These are phyloP conservation scores for Colletotrichum spinosum DNA, from an alignment of 2,329 filamentous ascomycete genomes.

Conservation along the genomic window DNA sequence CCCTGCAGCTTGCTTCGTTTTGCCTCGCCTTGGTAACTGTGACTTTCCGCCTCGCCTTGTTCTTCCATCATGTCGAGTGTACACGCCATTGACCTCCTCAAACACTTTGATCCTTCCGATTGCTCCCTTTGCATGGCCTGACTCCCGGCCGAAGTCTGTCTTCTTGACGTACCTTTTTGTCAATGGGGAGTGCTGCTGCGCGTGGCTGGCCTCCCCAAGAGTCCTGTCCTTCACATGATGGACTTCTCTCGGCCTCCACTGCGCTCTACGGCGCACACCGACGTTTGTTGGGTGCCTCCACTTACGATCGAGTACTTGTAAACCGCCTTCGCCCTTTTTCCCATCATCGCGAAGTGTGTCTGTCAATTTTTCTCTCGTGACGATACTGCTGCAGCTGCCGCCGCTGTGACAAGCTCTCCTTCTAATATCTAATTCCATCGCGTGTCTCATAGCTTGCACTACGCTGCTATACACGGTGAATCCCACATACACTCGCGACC, in stretches of 20 bases:
- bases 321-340: conserved; percentile 4
- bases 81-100: conserved; percentile 1
- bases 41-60: background rate
- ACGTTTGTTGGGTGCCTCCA: conserved; percentile 4
- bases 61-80: background rate
- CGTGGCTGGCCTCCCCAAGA: conserved; percentile 20
- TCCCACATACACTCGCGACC: background rate
- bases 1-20: background rate
- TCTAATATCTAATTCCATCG: too few species aligned
- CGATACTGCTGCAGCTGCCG: too few species aligned
- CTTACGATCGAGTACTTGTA: conserved; percentile 20
- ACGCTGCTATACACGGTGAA: background rate
- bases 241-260: conserved; percentile 26
- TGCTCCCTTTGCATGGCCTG: background rate
- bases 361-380: background rate
- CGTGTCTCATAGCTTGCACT: too few species aligned
- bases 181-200: background rate
- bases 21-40: conserved; percentile 1
- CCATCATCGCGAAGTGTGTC: background rate
- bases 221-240: conserved; percentile 13
- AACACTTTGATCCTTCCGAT: background rate
- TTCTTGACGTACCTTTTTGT: conserved; percentile 3
- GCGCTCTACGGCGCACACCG: background rate
- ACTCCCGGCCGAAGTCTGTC: background rate
- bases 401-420: too few species aligned